phyloP scores from a whole-genome alignment of 495 filamentous ascomycete species.

The Neurospora sp. region DNA sequence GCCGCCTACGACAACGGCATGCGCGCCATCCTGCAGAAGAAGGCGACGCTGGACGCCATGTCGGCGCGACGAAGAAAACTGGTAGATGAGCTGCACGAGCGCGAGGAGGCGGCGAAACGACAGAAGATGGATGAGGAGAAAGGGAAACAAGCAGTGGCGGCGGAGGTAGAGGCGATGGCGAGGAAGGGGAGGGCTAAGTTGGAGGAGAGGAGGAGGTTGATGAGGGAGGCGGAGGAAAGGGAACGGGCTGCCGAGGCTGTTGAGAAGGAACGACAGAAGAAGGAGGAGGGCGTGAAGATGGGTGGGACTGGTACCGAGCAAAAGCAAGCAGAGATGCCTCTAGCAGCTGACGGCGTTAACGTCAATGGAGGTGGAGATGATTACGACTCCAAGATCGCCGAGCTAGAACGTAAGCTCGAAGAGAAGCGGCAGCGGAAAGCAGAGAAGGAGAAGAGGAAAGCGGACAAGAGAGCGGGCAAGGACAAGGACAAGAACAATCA shows the following conservation, averaged over 20 bases:
- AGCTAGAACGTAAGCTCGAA: conserved; percentile 27
- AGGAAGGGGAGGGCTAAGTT: conserved; percentile 17
- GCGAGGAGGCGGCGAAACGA: conserved; percentile 21
- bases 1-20: conserved; percentile 32
- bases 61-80: conserved; percentile 21
- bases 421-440: conserved; percentile 22
- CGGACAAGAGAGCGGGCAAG: conserved; percentile 14
- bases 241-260: conserved; percentile 9
- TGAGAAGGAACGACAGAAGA: conserved; percentile 7
- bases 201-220: conserved; percentile 26
- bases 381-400: conserved; percentile 30
- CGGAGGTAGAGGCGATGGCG: conserved; percentile 14
- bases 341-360: conserved; percentile 3
- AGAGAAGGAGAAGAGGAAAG: conserved; percentile 24
- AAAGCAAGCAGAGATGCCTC: too few relatives aligned
- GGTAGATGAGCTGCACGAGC: conserved; percentile 29
- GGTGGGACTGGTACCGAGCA: neutral
- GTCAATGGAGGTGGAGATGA: conserved; percentile 4
- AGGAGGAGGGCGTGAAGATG: neutral
- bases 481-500: conserved; percentile 10
- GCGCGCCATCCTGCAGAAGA: conserved; percentile 29
- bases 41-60: conserved; percentile 19
- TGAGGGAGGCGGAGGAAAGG: conserved; percentile 32
- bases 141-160: conserved; percentile 3
- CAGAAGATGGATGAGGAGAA: conserved; percentile 6